phyloP scores from a whole-genome alignment of 2,329 filamentous ascomycete genomes.

The Colletotrichum spaethianum region DNA sequence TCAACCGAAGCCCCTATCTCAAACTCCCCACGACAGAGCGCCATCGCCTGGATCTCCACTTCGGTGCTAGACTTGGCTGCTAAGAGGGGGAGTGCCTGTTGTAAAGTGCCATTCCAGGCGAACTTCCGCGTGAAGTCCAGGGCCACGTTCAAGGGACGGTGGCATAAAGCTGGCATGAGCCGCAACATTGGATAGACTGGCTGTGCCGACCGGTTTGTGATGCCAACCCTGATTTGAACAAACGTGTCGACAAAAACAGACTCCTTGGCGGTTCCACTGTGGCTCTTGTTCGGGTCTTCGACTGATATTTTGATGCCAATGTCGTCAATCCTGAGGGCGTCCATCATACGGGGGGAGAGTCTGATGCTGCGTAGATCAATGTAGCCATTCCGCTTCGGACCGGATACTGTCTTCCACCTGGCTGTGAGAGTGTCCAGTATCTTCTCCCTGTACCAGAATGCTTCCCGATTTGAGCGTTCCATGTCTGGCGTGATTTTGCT shows the following conservation, averaged over 20 bases:
- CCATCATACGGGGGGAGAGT: constrained; percentile 83
- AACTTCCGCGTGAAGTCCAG: constrained; percentile 88
- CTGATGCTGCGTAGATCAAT: constrained; percentile 85
- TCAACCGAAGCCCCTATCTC: constrained; percentile 87
- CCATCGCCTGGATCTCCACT: constrained; percentile 78
- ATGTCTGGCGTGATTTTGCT: constrained; percentile 83
- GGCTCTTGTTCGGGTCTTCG: constrained; percentile 47
- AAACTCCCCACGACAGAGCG: constrained; percentile 85
- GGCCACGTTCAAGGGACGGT: constrained; percentile 79
- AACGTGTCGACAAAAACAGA: constrained; percentile 71
- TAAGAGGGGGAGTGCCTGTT: constrained; percentile 78
- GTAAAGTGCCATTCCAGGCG: constrained; percentile 87
- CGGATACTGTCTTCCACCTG: constrained; percentile 75
- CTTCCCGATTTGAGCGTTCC: constrained; percentile 83
- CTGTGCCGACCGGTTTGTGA: constrained; percentile 80
- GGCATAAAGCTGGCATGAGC: constrained; percentile 81
- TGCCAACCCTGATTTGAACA: constrained; percentile 76
- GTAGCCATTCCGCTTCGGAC: constrained; percentile 70
- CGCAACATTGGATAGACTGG: constrained; percentile 81
- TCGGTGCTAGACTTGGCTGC: constrained; percentile 70
- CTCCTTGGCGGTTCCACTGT: constrained; percentile 38
- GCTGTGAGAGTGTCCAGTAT: constrained; percentile 80
- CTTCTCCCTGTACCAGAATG: constrained; percentile 92
- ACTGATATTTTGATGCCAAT: constrained; percentile 77
- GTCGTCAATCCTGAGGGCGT: constrained; percentile 86